phyloP scores from a whole-genome alignment of 139 green algal genomes.

The Astrephomene gubernaculifera region DNA sequence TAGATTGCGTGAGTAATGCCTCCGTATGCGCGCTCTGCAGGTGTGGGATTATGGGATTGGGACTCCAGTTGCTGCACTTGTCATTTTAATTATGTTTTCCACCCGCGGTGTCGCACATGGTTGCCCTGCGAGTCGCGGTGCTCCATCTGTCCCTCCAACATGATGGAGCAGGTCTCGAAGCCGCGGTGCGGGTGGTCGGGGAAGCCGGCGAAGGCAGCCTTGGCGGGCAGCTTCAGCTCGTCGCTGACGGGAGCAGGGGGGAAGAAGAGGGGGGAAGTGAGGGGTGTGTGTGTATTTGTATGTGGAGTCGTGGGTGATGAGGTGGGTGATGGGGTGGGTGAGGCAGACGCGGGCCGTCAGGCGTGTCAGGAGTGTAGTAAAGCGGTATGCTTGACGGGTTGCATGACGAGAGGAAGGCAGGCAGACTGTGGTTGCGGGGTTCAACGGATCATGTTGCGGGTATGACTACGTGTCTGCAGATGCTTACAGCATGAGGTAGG shows the following conservation, averaged over 20 bases:
- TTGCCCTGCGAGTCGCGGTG: conserved; percentile 88
- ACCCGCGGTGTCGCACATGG: conserved; percentile 64
- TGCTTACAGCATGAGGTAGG: conserved; percentile 87
- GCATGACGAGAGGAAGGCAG: not conserved
- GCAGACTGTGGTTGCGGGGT: not conserved
- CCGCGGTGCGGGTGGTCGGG: conserved; percentile 90
- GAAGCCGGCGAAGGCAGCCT: conserved; percentile 79
- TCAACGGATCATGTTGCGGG: not conserved
- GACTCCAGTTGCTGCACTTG: no score
- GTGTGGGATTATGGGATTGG: not conserved
- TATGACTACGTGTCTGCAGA: not conserved
- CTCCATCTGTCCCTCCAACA: conserved; percentile 89
- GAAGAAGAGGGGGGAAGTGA: not conserved
- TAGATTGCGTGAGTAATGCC: no score
- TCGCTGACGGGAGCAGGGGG: conserved; percentile 46
- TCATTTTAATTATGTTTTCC: no score
- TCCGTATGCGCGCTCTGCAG: no score
- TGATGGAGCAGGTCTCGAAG: conserved; percentile 94
- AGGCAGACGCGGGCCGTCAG: not conserved
- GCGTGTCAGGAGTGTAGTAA: not conserved
- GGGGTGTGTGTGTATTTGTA: no score
- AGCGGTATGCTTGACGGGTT: not conserved
- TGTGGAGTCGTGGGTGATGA: not conserved
- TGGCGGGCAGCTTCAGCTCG: conserved; percentile 80
- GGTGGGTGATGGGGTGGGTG: not conserved